Evolutionary conservation across 164 flowering plant genomes (phyloP), one percentile per base, ranked within the genome.

Genomic region (Macadamia tetraphylla): DNA sequence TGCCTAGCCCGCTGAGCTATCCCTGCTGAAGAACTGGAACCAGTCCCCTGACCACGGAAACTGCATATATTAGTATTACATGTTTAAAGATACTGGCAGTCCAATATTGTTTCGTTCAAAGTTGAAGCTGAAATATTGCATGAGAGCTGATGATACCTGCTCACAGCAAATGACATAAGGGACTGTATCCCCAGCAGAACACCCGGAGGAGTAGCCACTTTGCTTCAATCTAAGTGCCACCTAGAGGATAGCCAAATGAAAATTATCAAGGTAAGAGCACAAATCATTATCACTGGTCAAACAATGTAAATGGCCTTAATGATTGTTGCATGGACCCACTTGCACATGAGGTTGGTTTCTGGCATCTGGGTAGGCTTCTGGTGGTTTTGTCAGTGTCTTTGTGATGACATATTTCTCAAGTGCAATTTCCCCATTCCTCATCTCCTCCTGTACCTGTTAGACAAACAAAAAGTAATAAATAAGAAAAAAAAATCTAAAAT

Each of bases 1-100:
- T 95, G 99, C 72, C 99, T 87, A 71, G 99, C 98, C 55, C 98
- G 86, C 70, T 86, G 90, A 74, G 99, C 98, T 72, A 95, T 88
- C 42, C 98, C 99, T 53, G 75, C 58, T 23, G 92, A 86, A 71
- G 83, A 74, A 76, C 78, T 80, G 61, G 87, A 80, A 75, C 76
- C 72, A 57, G 73, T 56, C 7, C 88, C 96, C 98, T 94, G 79
- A 60, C 49, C 43, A 32, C 3, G 57, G n/a, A 15, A 62, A 69
- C 55, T 46, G 60, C 46, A 18, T 18, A 23, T 55, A 10, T 7
- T 55, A 1, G 67, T 51, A 17, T 1, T 23, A n/a, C 29, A 40
- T 9, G 3, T 30, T 58, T 35, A 35, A 35, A 35, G 3, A 35
- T 0, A 29, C 29, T 15, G 14, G 14, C 14, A 67, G 11, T 44